Evolutionary conservation across 768 basidiomycete species (phyloP), one percentile per base, ranked within the genome.

Genomic region (Pleurotus sapidus): DNA sequence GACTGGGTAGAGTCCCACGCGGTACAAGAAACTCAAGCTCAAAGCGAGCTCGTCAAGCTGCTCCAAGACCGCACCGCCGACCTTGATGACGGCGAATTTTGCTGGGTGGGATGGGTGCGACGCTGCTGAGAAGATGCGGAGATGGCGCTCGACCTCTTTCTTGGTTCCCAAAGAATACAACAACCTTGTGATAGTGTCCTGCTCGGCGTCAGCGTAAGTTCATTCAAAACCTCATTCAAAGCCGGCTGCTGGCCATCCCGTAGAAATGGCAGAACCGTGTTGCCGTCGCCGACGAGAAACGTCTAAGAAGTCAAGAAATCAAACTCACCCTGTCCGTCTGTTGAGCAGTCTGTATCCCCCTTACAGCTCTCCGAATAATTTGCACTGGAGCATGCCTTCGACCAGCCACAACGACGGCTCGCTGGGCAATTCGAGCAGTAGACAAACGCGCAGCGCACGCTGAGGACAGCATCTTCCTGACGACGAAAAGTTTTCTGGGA

Each of bases 151-250:
- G 63, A 99, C 97, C 72, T 99, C 97, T 62, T 93, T 90, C 68
- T 97, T 95, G 27, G 93, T 92, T 51, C 96, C 97, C 61, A 99
- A 89, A 18, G 96, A 98, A 75, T 98, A 98, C 39, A 99, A 82
- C 11, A 99, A 80, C 46, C 97, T 89, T 53, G 93, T 95, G 65
- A 99, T 98, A 2, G 96, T 98, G 67, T 99, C 97, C 95, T 96
- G 65, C 11, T 34, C 30, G 11, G 30, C 30, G 30, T 34, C 30
- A 34, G 30, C 3, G 4, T 11, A 11, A 3, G 30, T 11, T 34
- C 30, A 34, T 34, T 34, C 30, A 34, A 34, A 34, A 9, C 11
- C 1, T 38, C 42, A 27, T 17, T 56, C 7, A 53, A 25, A 14
- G 49, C n/a, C 17, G 45, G 20, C 12, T 46, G 43, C 17, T 23